Conservation (phyloP, 1,284 basidiomycete species). For the Earliella scabrosa region DNA sequence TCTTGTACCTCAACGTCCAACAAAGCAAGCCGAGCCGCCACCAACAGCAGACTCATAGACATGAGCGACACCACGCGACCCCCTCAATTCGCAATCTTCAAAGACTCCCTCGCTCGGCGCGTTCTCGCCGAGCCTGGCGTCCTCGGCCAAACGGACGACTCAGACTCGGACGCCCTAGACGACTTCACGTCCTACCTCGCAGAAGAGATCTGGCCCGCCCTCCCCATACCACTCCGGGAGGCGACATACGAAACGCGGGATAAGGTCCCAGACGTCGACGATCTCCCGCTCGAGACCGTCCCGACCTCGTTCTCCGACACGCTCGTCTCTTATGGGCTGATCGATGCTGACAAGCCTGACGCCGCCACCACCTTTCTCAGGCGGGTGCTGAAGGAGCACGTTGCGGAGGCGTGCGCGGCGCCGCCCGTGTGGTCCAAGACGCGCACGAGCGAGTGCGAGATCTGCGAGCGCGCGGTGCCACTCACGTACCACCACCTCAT, state of each 20-base stretch:
- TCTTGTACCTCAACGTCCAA: too few species aligned
- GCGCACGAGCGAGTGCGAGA: constrained; percentile 55
- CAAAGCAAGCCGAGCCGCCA: too few species aligned
- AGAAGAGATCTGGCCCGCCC: constrained; percentile 47
- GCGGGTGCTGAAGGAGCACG: constrained; percentile 45
- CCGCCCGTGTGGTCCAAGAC: constrained; percentile 57
- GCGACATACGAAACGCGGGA: constrained; percentile 43
- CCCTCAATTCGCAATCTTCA: constrained; percentile 41
- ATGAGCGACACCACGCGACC: neutral
- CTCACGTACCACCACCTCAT: constrained; percentile 66
- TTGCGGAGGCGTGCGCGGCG: constrained; percentile 43
- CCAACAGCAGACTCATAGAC: too few species aligned
- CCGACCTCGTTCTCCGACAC: constrained; percentile 47
- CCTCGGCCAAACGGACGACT: constrained; percentile 13
- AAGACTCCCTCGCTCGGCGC: constrained; percentile 50
- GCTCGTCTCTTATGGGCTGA: constrained; percentile 50
- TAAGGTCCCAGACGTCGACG: constrained; percentile 37
- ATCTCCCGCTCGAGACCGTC: constrained; percentile 39
- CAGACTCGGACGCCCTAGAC: constrained; percentile 43
- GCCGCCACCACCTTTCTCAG: constrained; percentile 43
- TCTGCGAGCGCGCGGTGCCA: constrained; percentile 55
- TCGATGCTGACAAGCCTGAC: constrained; percentile 40
- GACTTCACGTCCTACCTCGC: constrained; percentile 58
- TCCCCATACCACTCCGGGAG: constrained; percentile 40
- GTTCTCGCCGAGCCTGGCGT: constrained; percentile 38